A percentile compares a stretch with the other conserved stretches of the same genome.
Conservation (phyloP, 2,329 filamentous ascomycete species). For the Claviceps citrina region DNA sequence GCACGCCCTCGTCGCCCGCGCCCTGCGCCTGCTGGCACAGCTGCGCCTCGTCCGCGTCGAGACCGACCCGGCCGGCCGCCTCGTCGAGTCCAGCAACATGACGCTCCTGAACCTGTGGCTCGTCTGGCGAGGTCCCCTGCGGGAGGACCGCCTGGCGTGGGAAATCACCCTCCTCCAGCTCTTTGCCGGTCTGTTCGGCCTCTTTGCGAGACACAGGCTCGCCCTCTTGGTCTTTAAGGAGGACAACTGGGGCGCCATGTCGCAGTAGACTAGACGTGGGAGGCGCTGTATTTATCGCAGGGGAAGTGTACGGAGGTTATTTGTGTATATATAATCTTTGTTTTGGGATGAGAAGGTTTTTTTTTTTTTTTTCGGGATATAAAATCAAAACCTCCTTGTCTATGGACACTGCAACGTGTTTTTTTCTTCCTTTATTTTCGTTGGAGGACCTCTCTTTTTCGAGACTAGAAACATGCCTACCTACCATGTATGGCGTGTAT, state of each 20-base stretch:
- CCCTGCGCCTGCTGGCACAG: constrained; percentile 51
- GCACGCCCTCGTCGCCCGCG: constrained; percentile 42
- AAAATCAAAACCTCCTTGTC: too few relatives aligned
- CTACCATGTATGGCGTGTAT: too few relatives aligned
- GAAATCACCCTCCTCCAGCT: constrained; percentile 72
- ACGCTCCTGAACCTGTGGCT: constrained; percentile 94
- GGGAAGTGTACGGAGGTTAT: too few relatives aligned
- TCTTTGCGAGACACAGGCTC: constrained; percentile 74
- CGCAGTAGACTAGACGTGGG: constrained; percentile 1
- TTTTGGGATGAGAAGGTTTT: too few relatives aligned
- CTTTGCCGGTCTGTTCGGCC: constrained; percentile 58
- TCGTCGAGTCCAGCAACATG: constrained; percentile 74
- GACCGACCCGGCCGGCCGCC: constrained; percentile 50
- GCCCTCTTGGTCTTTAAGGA: constrained; percentile 79
- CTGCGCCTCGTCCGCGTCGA: constrained; percentile 54
- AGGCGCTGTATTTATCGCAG: too few relatives aligned
- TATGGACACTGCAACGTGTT: too few relatives aligned
- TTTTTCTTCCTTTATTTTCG: too few relatives aligned
- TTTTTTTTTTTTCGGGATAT: too few relatives aligned
- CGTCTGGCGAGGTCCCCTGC: constrained; percentile 82
- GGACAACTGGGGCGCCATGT: constrained; percentile 52
- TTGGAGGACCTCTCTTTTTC: too few relatives aligned
- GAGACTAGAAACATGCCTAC: too few relatives aligned
- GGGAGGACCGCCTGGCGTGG: constrained; percentile 67
- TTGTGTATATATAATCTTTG: not conserved